Conservation (phyloP, 2,329 filamentous ascomycete species). For the Arthroderma sp. region DNA sequence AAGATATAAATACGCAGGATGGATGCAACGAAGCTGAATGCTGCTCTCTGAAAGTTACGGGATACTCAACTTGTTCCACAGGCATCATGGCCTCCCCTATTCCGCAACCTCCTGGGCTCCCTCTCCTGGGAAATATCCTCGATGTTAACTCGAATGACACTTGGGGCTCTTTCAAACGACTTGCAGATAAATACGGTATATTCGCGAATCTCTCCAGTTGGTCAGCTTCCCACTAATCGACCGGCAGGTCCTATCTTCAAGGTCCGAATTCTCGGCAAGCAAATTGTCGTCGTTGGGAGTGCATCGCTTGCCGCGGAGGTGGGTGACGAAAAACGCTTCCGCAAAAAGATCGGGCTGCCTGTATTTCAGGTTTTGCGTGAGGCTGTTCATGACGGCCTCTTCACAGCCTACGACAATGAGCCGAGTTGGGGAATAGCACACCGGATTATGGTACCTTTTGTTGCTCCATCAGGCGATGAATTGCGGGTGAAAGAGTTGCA, state of each 20-base stretch:
- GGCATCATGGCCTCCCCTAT: conserved; percentile 16
- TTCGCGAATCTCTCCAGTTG: conserved; percentile 2
- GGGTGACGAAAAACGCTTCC: conserved; percentile 55
- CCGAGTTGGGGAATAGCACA: conserved; percentile 55
- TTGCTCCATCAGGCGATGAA: conserved; percentile 32
- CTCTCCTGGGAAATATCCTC: conserved; percentile 42
- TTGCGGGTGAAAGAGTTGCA: conserved; percentile 39
- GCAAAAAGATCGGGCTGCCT: conserved; percentile 39
- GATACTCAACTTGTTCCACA: too few species aligned
- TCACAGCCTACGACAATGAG: conserved; percentile 43
- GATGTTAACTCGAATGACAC: conserved; percentile 40
- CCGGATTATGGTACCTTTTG: conserved; percentile 36
- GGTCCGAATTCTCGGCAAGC: conserved; percentile 37
- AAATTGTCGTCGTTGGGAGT: conserved; percentile 42
- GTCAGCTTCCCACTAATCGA: neutral
- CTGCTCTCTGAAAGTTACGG: too few species aligned
- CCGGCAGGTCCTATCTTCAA: conserved; percentile 47
- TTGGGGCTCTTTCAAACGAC: conserved; percentile 39
- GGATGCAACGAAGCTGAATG: too few species aligned
- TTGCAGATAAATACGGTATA: conserved; percentile 39
- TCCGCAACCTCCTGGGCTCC: conserved; percentile 40
- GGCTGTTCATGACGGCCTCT: conserved; percentile 53
- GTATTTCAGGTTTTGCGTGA: conserved; percentile 45
- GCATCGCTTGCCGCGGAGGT: conserved; percentile 50
- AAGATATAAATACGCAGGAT: too few species aligned